phyloP scores from a whole-genome alignment of 75 land plant species.

The Isoetes taiwanensis region DNA sequence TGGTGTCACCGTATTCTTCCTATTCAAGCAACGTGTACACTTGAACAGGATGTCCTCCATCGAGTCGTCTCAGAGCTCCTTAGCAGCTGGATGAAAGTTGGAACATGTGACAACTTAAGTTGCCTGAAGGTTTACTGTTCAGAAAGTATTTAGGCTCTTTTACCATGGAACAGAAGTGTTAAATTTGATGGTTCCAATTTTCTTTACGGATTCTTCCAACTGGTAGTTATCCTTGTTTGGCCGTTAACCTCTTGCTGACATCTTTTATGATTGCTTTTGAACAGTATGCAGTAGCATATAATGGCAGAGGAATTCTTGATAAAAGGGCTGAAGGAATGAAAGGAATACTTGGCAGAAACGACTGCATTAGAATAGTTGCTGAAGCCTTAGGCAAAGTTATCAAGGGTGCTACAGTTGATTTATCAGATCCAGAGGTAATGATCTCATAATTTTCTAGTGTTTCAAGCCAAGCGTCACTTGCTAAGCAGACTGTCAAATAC shows the following conservation, averaged over 20 bases:
- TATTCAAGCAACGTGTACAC: slow-evolving; percentile 63
- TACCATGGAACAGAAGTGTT: neutral
- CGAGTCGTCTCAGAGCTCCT: slow-evolving; percentile 39
- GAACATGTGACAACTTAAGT: slow-evolving; percentile 11
- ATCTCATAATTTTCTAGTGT: no score
- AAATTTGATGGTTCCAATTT: neutral
- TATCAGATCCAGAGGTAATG: slow-evolving; percentile 54
- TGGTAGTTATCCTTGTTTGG: no score
- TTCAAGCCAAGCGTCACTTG: no score
- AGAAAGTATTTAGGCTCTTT: no score
- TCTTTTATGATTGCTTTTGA: neutral
- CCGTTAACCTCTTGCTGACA: no score
- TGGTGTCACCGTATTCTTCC: slow-evolving; percentile 88
- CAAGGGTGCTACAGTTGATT: slow-evolving; percentile 43
- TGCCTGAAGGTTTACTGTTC: slow-evolving; percentile 41
- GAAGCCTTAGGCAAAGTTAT: slow-evolving; percentile 42
- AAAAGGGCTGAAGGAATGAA: neutral
- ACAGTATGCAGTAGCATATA: slow-evolving; percentile 71
- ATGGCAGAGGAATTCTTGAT: slow-evolving; percentile 35
- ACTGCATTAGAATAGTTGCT: slow-evolving; percentile 47
- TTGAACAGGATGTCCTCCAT: slow-evolving; percentile 39
- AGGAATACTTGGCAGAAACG: slow-evolving; percentile 37
- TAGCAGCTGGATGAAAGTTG: slow-evolving; percentile 20
- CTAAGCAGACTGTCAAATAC: no score
- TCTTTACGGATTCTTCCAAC: no score